These are phyloP conservation scores for Danielozyma ontarioensis DNA, from an alignment of 805 yeast species.

Conservation along the genomic window DNA sequence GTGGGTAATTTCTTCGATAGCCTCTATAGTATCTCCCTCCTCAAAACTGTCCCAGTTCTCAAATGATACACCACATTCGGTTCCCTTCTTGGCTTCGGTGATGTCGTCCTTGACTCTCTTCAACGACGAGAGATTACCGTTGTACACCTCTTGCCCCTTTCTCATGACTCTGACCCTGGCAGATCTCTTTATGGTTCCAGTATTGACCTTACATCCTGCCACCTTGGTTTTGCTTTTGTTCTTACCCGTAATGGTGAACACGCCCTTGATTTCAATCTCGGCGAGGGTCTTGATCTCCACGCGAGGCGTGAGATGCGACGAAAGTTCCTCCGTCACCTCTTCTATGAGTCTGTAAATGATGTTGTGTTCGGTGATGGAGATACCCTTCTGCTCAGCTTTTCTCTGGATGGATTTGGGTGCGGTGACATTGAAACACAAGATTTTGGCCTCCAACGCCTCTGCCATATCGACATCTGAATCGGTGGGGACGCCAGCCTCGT, in stretches of 20 bases:
- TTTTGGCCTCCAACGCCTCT: slow-evolving; percentile 48
- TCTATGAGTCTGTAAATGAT: slow-evolving; percentile 88
- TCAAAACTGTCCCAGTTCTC: slow-evolving; percentile 62
- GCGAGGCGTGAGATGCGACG: slow-evolving; percentile 56
- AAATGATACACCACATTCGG: slow-evolving; percentile 85
- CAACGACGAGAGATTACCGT: slow-evolving; percentile 65
- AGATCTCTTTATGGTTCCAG: slow-evolving; percentile 63
- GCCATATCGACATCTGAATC: slow-evolving; percentile 40
- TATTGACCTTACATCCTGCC: slow-evolving; percentile 82
- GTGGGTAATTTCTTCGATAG: slow-evolving; percentile 56
- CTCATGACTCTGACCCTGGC: slow-evolving; percentile 55
- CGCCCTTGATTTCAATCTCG: slow-evolving; percentile 62
- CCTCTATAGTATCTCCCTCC: slow-evolving; percentile 72
- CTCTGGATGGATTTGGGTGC: slow-evolving; percentile 58
- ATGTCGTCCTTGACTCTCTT: slow-evolving; percentile 82
- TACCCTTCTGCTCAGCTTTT: slow-evolving; percentile 53
- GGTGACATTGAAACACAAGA: slow-evolving; percentile 73
- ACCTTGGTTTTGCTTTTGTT: slow-evolving; percentile 50
- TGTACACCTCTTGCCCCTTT: slow-evolving; percentile 38
- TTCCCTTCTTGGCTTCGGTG: slow-evolving; percentile 71
- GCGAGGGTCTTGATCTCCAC: slow-evolving; percentile 63
- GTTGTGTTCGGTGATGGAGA: slow-evolving; percentile 59
- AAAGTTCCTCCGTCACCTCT: slow-evolving; percentile 64
- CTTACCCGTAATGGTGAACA: slow-evolving; percentile 64
- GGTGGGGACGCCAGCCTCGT: slow-evolving; percentile 75